Evolutionary conservation across 768 basidiomycete species (phyloP).

Genomic region (Hirschioporus abietinus): DNA sequence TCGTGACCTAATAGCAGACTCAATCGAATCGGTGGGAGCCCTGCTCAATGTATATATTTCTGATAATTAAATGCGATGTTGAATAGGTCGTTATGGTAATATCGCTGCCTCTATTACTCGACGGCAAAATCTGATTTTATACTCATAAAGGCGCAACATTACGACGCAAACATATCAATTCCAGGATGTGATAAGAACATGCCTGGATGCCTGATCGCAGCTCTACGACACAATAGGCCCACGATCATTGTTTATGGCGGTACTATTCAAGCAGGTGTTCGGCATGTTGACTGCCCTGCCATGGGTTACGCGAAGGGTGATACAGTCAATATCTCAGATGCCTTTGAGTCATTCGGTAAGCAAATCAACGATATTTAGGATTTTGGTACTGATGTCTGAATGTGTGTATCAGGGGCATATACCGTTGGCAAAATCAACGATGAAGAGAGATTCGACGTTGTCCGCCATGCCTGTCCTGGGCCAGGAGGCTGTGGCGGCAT

Average conservation of each 20-base stretch:
- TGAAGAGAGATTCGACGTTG: constrained; percentile 78
- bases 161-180: constrained; percentile 81
- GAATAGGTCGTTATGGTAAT: constrained; percentile 53
- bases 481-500: constrained; percentile 84
- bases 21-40: constrained; percentile 66
- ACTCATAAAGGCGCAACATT: constrained; percentile 66
- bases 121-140: neutral
- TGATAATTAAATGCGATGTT: constrained; percentile 7
- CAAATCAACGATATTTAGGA: neutral
- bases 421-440: constrained; percentile 72
- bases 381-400: constrained; percentile 2
- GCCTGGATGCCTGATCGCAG: constrained; percentile 86
- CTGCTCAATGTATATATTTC: constrained; percentile 2
- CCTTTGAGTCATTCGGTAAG: constrained; percentile 78
- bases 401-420: constrained; percentile 56
- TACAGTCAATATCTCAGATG: constrained; percentile 76
- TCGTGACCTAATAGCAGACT: constrained; percentile 87
- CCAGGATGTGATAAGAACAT: constrained; percentile 93
- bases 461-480: constrained; percentile 81
- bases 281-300: constrained; percentile 75
- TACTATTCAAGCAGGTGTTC: constrained; percentile 71
- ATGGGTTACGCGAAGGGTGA: constrained; percentile 79
- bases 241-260: constrained; percentile 85
- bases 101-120: constrained; percentile 4
- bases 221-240: constrained; percentile 80